Conservation (phyloP, 2,329 filamentous ascomycete species). For the Ophiostoma montium region DNA sequence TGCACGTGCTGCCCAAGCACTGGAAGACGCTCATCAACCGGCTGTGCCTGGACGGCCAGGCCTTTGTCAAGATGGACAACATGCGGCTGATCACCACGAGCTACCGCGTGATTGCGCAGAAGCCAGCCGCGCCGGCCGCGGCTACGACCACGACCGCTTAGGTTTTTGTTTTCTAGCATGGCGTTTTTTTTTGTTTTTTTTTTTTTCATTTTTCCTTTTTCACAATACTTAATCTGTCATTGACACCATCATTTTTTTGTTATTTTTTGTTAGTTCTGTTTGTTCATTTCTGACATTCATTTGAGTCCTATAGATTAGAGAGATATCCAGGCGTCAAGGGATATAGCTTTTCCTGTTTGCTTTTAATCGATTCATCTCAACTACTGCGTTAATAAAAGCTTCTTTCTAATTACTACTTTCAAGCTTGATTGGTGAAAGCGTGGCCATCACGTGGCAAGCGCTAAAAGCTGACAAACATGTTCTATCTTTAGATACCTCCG, state of each 20-base stretch:
- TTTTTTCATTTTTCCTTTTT: background rate
- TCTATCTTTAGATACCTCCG: no score
- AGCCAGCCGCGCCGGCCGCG: conserved; percentile 20
- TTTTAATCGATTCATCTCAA: background rate
- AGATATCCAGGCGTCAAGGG: conserved; percentile 10
- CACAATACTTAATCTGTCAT: background rate
- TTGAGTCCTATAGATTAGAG: conserved; percentile 9
- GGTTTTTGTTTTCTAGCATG: background rate
- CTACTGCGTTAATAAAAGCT: no score
- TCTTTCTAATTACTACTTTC: background rate
- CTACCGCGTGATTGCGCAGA: conserved; percentile 37
- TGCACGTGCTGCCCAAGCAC: conserved; percentile 32
- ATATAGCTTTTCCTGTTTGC: background rate
- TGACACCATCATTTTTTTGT: background rate
- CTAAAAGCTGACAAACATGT: no score
- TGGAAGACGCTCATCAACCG: conserved; percentile 40
- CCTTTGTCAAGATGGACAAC: conserved; percentile 40
- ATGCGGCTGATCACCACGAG: conserved; percentile 38
- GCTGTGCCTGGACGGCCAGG: conserved; percentile 37
- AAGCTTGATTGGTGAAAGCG: no score
- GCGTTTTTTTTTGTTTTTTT: background rate
- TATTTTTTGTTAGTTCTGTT: conserved; percentile 3
- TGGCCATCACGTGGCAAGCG: no score
- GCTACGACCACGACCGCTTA: no score
- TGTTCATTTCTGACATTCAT: background rate